Evolutionary conservation across 2,329 filamentous ascomycete species (phyloP), one percentile per base, ranked within the genome.

Genomic region (Penicillium nordicum): DNA sequence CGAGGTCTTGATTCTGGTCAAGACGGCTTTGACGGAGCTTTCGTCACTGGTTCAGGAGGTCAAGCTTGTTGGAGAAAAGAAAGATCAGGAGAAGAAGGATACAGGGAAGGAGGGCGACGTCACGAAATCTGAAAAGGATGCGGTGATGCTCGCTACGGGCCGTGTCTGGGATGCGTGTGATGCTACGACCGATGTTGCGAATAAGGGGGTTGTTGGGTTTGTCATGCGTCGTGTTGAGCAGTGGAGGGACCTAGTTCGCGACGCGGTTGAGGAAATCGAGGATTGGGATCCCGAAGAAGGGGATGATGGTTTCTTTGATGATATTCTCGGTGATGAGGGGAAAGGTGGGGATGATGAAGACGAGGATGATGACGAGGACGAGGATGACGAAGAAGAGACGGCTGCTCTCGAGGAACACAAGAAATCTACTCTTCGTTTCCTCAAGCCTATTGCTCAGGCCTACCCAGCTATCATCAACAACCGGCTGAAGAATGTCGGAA

Each of bases 161-260:
- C 80, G 92, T 5, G 77, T 96, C 1, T 97, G 92, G 92, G 84
- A 89, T 53, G 83, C 86, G 7, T 97, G 92, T 67, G 92, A 97
- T 73, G 81, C 83, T 8, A 70, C 96, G 16, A 76, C 85, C 3
- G 79, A 79, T 9, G 75, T 96, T 38, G 83, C 86, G 47, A 80
- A 79, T 6, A 75, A 85, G 25, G 92, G 91, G 0, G 82, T 95
- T 5, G 83, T 82, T 0, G 89, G 88, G 0, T 78, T 92, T 55
- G 81, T 93, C 45, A 80, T 88, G 0, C 79, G 82, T 63, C 92
- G 88, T 69, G 88, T 88, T 1, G 84, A 90, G 63, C 82, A 92
- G 70, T 90, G 88, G 74, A 79, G 85, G 40, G 89, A 89, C 54
- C 84, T 88, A 2, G 77, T 97, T 25, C 84, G 89, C 64, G 93